These are phyloP conservation scores for Cadophora gregata DNA, from an alignment of 2,329 filamentous ascomycete genomes.

Conservation along the genomic window DNA sequence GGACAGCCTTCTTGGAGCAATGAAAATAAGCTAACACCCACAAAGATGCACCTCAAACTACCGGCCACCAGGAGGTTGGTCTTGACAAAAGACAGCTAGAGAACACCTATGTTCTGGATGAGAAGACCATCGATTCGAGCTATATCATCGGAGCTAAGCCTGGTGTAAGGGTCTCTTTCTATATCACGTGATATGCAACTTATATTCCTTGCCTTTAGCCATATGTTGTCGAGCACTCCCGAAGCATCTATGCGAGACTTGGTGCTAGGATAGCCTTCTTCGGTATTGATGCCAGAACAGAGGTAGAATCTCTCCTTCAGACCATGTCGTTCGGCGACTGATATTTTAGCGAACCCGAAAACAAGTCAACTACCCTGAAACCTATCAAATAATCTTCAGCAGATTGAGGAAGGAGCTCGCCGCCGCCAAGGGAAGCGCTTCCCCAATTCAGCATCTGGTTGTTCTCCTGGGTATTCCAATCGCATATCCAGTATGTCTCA, in stretches of 20 bases:
- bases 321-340: background rate
- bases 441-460: conserved; percentile 87
- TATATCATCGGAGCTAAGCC: conserved; percentile 68
- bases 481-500: conserved; percentile 73
- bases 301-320: conserved; percentile 55
- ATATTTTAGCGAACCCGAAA: conserved; percentile 73
- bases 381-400: conserved; percentile 83
- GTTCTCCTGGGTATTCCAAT: conserved; percentile 87
- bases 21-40: conserved; percentile 25
- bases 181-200: background rate
- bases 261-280: conserved; percentile 85
- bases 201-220: conserved; percentile 58
- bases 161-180: conserved; percentile 48
- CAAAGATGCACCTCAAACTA: conserved; percentile 62
- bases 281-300: conserved; percentile 90
- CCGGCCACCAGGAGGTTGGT: conserved; percentile 61
- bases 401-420: conserved; percentile 76
- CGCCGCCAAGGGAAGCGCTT: conserved; percentile 68
- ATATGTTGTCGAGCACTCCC: conserved; percentile 87
- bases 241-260: conserved; percentile 84
- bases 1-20: background rate
- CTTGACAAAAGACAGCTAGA: conserved; percentile 74
- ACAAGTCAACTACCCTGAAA: conserved; percentile 93
- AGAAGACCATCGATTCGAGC: conserved; percentile 66
- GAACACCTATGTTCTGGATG: conserved; percentile 72